These are phyloP conservation scores for Bruguiera parviflora DNA, from an alignment of 345 rosid genomes.

Conservation along the genomic window DNA sequence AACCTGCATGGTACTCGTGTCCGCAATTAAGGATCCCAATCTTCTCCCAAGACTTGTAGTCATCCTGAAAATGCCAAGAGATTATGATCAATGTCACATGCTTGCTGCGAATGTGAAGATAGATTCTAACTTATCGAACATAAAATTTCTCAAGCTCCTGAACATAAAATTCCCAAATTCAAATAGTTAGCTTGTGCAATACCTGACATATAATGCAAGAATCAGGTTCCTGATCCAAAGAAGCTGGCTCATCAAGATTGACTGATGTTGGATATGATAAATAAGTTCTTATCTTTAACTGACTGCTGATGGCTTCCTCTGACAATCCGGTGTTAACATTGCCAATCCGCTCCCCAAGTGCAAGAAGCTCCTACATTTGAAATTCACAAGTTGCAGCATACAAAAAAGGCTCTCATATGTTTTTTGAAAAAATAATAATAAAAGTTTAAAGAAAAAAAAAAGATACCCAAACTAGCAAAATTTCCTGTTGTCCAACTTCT, in stretches of 20 bases:
- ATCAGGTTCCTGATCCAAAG: slow-evolving; percentile 50
- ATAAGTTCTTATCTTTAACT: slow-evolving; percentile 50
- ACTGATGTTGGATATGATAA: slow-evolving; percentile 28
- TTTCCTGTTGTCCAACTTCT: neutral
- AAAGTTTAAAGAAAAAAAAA: neutral
- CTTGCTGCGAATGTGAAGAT: too few species aligned
- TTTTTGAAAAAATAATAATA: neutral
- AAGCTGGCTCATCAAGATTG: slow-evolving; percentile 58
- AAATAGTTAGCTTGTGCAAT: slow-evolving; percentile 7
- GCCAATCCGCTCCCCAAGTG: slow-evolving; percentile 77
- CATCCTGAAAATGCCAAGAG: slow-evolving; percentile 46
- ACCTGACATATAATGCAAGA: slow-evolving; percentile 95
- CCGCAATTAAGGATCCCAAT: slow-evolving; percentile 69
- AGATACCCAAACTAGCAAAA: too few species aligned
- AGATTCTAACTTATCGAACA: too few species aligned
- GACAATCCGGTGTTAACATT: slow-evolving; percentile 76
- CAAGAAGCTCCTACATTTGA: slow-evolving; percentile 71
- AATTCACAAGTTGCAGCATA: neutral
- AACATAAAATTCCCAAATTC: neutral
- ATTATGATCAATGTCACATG: neutral
- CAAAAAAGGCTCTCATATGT: neutral
- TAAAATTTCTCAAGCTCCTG: neutral
- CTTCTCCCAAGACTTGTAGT: slow-evolving; percentile 47
- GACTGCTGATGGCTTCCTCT: slow-evolving; percentile 44
- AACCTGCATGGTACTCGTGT: slow-evolving; percentile 72